Evolutionary conservation across 768 basidiomycete species (phyloP).

Genomic region (Fomitopsis pulvina): DNA sequence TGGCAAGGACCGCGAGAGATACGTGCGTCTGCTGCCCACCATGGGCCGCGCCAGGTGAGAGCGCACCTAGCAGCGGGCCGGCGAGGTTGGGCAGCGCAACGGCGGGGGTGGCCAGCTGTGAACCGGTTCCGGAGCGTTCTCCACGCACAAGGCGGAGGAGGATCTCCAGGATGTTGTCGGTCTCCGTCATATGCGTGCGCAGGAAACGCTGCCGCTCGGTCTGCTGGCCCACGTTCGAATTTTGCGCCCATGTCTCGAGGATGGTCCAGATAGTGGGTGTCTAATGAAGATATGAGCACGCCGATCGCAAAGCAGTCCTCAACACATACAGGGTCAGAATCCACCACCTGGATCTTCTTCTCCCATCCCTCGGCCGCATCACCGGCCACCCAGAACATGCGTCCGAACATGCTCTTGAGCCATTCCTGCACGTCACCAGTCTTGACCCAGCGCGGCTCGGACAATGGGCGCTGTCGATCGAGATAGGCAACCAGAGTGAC

Average conservation of each 20-base stretch:
- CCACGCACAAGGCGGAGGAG: conserved; percentile 87
- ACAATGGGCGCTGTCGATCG: conserved; percentile 82
- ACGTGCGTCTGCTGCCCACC: conserved; percentile 90
- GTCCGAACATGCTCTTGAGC: conserved; percentile 81
- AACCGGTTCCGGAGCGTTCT: conserved; percentile 62
- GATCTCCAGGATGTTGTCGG: conserved; percentile 90
- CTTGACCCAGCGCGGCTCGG: conserved; percentile 96
- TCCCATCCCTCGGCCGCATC: conserved; percentile 90
- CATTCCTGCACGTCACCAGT: conserved; percentile 93
- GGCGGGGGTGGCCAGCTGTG: conserved; percentile 55
- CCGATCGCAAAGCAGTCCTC: not conserved
- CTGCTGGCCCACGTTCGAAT: conserved; percentile 68
- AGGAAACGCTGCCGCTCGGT: conserved; percentile 84
- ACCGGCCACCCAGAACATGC: conserved; percentile 82
- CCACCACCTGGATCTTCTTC: conserved; percentile 84
- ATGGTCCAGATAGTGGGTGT: conserved; percentile 89
- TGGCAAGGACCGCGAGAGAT: conserved; percentile 85
- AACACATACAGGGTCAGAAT: conserved; percentile 85
- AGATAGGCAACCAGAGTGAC: conserved; percentile 71
- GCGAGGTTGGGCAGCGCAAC: conserved; percentile 58
- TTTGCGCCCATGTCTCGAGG: conserved; percentile 84
- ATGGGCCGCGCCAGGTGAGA: conserved; percentile 72
- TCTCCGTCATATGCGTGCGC: conserved; percentile 79
- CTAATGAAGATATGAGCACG: conserved; percentile 32
- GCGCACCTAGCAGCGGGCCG: conserved; percentile 64